Evolutionary conservation across 768 basidiomycete genomes (phyloP).

Genomic region (Lentinula edodes): DNA sequence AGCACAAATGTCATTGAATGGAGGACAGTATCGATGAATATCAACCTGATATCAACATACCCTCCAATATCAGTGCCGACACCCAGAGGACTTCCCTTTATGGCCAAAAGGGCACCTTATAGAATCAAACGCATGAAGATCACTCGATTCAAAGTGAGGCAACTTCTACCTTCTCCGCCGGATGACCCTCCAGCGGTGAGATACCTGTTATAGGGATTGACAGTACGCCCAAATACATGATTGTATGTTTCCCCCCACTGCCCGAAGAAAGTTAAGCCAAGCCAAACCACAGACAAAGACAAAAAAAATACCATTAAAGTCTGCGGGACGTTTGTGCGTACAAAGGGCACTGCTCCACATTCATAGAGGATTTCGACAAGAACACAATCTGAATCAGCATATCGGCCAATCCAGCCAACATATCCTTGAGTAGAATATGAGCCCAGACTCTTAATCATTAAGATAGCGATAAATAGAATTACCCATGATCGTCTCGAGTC

Average conservation of each 20-base stretch:
- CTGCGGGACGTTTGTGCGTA: conserved; percentile 72
- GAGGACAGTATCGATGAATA: neutral
- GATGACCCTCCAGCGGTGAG: conserved; percentile 77
- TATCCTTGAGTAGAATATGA: conserved; percentile 42
- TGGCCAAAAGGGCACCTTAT: conserved; percentile 20
- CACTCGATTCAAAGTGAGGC: conserved; percentile 6
- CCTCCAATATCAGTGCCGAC: conserved; percentile 58
- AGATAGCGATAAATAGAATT: neutral
- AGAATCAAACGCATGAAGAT: neutral
- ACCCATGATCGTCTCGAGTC: conserved; percentile 68
- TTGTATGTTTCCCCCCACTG: conserved; percentile 81
- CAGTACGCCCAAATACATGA: conserved; percentile 71
- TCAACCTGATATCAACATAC: conserved; percentile 25
- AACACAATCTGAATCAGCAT: conserved; percentile 51
- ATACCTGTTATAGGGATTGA: conserved; percentile 68
- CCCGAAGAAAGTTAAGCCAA: neutral
- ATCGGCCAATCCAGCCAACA: conserved; percentile 63
- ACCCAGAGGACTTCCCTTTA: conserved; percentile 41
- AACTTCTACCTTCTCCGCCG: conserved; percentile 72
- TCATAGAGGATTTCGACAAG: conserved; percentile 63
- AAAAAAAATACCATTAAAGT: conserved; percentile 59
- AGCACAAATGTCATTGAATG: too few species aligned
- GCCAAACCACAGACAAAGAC: neutral
- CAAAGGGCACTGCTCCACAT: conserved; percentile 66
- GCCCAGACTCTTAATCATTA: neutral